Evolutionary conservation across 1,284 basidiomycete species (phyloP), one percentile per base, ranked within the genome.

Genomic region (Tilletia indica): DNA sequence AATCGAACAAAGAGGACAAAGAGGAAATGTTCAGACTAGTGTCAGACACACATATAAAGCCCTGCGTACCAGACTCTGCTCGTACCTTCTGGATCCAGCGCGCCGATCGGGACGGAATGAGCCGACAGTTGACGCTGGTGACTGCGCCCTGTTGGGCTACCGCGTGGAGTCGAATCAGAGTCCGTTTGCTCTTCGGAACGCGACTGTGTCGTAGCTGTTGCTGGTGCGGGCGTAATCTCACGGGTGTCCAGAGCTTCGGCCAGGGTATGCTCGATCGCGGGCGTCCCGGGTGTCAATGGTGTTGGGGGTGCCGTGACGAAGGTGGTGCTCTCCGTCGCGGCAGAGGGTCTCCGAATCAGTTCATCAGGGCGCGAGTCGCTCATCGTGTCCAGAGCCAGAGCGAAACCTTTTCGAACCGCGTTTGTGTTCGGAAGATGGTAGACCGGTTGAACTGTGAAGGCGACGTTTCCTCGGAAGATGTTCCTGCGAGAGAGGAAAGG

Each of bases 31-130:
- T 58, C 56, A 58, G 70, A 38, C 19, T 14, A 47, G 19, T 67
- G 21, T n/a, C 39, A 38, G 39, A 36, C 6, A 63, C 38, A 71
- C 45, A 49, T 21, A n/a, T 36, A 21, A n/a, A 70, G 54, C 21
- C 58, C 9, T 45, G n/a, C 21, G 47, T 19, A 21, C 48, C 14
- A 9, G 69, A 48, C 21, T 34, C 3, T 34, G 45, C 12, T 11
- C 61, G 51, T 25, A 45, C 76, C 76, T 54, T 73, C 66, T 2
- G 76, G 76, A 61, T 77, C 76, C 34, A 77, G 70, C 2, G 72
- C 70, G 14, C 71, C 67, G 12, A 74, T 45, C 3, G 74, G 72
- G n/a, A 75, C 69, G 68, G 61, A 64, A 21, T 64, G 61, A 4
- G 34, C 19, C 12, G 61, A 64, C 31, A 34, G 31, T 8, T 19